Base-by-base conservation (phyloP, 305 asterid species). In the Striga hermonthica region DNA sequence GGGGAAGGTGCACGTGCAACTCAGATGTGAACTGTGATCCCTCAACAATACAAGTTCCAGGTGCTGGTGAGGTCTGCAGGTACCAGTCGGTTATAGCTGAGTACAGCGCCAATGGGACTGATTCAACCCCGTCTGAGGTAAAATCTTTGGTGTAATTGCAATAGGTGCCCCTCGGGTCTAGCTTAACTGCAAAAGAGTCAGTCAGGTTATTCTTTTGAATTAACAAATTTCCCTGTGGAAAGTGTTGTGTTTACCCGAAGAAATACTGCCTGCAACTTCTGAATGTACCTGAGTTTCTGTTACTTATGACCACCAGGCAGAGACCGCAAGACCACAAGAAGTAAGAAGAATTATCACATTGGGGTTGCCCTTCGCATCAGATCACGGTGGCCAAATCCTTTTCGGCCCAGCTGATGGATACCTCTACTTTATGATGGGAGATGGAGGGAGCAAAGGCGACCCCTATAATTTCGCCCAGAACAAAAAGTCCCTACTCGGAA, bases 311-410 rank as follows among this genome's bases (percentile, higher is more conserved):
- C 14, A 72, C 48, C 65, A 93, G 98, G 96, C 86, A 4, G 74
- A 66, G 53, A 83, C 35, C 22, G 97, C 82, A 2, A 80, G 75
- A 14, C 89, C 97, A 3, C 44, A 50, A 2, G 96, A 90, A 77
- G 83, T 88, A 56, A 79, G 94, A 60, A 83, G 97, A 75, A 90
- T 83, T 59, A 86, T 93, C 70, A 82, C 96, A n/a, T 62, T 93
- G 86, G 99, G 96, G 56, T 82, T 93, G 22, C 99, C 97, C 15
- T 86, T 82, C 70, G 68, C 84, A 68, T 45, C 78, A 31, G 36
- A 81, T 66, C 96, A 91, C 31, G 99, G 99, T 15, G 99, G 97
- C 59, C 99, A 93, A 37, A 93, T 92, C 70, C 97, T 89, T 40
- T 85, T 92, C 37, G 88, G 96, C 10, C 96, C 96, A 3, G 86